Base-by-base conservation (phyloP, 2,329 filamentous ascomycete genomes). In the Diplodia mutila region DNA sequence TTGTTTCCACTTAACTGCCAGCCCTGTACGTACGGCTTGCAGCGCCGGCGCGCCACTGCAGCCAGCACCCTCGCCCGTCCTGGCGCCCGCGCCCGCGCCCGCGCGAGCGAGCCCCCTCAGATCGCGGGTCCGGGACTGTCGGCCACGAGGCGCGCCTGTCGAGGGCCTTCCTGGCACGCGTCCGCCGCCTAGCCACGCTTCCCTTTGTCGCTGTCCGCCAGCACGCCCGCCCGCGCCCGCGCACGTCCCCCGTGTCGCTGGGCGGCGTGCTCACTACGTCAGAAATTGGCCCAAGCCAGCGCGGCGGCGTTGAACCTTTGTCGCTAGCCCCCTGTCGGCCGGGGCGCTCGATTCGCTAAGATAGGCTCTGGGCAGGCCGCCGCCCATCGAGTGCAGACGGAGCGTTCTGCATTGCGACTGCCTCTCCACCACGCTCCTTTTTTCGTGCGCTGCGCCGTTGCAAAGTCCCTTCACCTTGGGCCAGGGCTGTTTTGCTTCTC, bases 371-470 rank as follows among this genome's bases (percentile, higher is more conserved):
- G 42, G 34, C 46, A 37, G 34, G 4, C 34, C 34, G 29, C 42
- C 59, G 59, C 42, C 59, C 59, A 51, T 63, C 59, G 46, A 65
- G 37, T 37, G 65, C 48, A 53, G 46, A 48, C 65, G 46, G 32
- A 61, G 54, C 54, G 46, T 63, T 63, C 59, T 63, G 59, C 59
- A 67, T 67, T 61, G 65, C 65, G 65, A 67, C 65, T 67, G 65
- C 65, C 48, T 57, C 54, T 61, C 48, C 55, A 57, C 54, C 65
- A 61, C 65, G 65, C 65, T 67, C 65, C 61, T 57, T 67, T 67
- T 67, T 67, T 51, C 65, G 42, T 53, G 27, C 59, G 59, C 59
- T 25, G 59, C 59, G 59, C 59, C 59, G 59, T 63, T 63, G 59
- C 42, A n/a, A 52, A 51, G 59, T 49, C 29, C 39, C 59, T 51